Evolutionary conservation across 208 protist genomes (phyloP).

Genomic region (Leishmania mexicana): DNA sequence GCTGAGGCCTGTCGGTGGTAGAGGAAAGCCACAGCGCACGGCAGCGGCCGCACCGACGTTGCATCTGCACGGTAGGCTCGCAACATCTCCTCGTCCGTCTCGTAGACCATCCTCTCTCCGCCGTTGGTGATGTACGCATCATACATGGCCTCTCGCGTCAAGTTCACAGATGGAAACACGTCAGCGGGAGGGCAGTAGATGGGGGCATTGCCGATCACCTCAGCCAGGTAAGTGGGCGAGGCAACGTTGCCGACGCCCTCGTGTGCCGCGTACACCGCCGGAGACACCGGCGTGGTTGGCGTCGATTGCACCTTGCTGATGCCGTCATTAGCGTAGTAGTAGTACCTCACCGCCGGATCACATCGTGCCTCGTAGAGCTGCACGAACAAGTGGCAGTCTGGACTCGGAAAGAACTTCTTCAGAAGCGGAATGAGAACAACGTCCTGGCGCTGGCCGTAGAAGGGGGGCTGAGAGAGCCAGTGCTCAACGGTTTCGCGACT

Average conservation of each 20-base stretch:
- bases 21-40: conserved; percentile 67
- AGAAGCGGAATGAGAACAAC: conserved; percentile 62
- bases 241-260: conserved; percentile 10
- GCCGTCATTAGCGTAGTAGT: conserved; percentile 38
- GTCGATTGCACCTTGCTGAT: background rate
- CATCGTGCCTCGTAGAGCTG: conserved; percentile 60
- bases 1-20: conserved; percentile 24
- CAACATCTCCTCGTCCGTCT: conserved; percentile 46
- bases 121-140: conserved; percentile 33
- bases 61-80: conserved; percentile 23
- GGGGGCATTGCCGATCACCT: conserved; percentile 13
- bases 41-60: conserved; percentile 40
- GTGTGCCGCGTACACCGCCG: conserved; percentile 1
- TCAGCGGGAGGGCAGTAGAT: conserved; percentile 36
- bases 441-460: conserved; percentile 45
- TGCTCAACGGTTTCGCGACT: conserved; percentile 44
- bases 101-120: conserved; percentile 32
- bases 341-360: conserved; percentile 72
- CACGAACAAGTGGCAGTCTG: conserved; percentile 52
- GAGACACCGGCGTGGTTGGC: conserved; percentile 7
- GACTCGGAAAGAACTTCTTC: conserved; percentile 55
- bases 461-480: conserved; percentile 36
- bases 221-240: conserved; percentile 12
- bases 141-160: conserved; percentile 47
- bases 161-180: conserved; percentile 29